Evolutionary conservation across 1,139 yeast species (phyloP), one percentile per base, ranked within the genome.

Genomic region (Blastobotrys aristatus): DNA sequence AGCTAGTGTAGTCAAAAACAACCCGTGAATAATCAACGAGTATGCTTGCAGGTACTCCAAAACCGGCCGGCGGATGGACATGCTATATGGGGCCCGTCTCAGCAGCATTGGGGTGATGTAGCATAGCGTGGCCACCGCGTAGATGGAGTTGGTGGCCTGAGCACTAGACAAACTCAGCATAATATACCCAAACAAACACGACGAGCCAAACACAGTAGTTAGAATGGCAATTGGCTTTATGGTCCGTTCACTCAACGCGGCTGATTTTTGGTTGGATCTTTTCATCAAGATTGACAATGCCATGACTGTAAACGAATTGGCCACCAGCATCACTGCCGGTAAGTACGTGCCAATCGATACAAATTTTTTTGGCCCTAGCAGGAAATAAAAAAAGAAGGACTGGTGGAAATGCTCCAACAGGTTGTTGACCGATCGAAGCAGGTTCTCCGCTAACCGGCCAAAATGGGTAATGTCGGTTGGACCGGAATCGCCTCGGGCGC

Each of bases 331-430:
- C 0, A 95, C 96, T 1, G 94, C 74, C 1, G 97, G 98, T 46
- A 94, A 71, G 61, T 90, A 94, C 17, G 95, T 88, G 2, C 96
- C 97, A 57, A 94, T 90, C 3, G 96, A 87, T 14, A 92, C 95
- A 69, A 94, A 94, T 51, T 76, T 68, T 51, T 75, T 71, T 11
- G 97, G 94, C 0, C 90, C 78, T 50, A 94, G 68, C 68, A 94
- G 68, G 58, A 92, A 74, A 68, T 90, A 94, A 62, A 90, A 94
- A 72, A 94, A 94, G 64, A 89, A 94, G 1, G 97, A 88, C 65
- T 94, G 98, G 65, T 94, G 99, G 66, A 92, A 92, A 64, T 90
- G 95, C 65, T 94, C 99, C 49, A 92, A 72, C 57, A 94, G 73
- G 64, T 94, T 94, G 68, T 94, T 94, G 38, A 94, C 87, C 0